A percentile compares a stretch with the other conserved stretches of the same genome.
These are phyloP conservation scores for Talaromyces sp. DNA, from an alignment of 2,329 filamentous ascomycete genomes.

Conservation along the genomic window DNA sequence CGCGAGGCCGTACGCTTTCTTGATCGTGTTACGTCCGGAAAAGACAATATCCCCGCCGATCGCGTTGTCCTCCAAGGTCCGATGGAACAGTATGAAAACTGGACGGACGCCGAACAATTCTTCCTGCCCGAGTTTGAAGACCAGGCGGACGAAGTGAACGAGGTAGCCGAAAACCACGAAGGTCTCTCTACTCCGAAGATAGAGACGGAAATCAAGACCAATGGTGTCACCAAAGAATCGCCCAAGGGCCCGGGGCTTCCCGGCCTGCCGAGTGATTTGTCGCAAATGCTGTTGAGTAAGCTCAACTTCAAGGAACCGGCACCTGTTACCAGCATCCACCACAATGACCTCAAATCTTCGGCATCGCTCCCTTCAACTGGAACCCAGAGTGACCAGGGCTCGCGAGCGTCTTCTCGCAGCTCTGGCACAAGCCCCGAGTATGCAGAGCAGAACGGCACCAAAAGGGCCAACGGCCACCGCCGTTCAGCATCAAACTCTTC, in stretches of 20 bases:
- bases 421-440: slow-evolving; percentile 44
- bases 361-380: slow-evolving; percentile 38
- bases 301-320: slow-evolving; percentile 42
- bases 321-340: slow-evolving; percentile 22
- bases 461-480: slow-evolving; percentile 20
- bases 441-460: slow-evolving; percentile 20
- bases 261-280: slow-evolving; percentile 28
- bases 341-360: slow-evolving; percentile 9
- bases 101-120: slow-evolving; percentile 44
- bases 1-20: slow-evolving; percentile 50
- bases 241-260: slow-evolving; percentile 20
- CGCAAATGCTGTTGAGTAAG: slow-evolving; percentile 45
- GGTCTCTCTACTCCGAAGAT: slow-evolving; percentile 14
- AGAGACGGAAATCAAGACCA: slow-evolving; percentile 15
- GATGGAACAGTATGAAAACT: slow-evolving; percentile 46
- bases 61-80: slow-evolving; percentile 45
- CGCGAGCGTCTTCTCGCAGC: slow-evolving; percentile 41
- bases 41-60: slow-evolving; percentile 39
- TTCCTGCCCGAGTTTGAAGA: slow-evolving; percentile 42
- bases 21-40: slow-evolving; percentile 46
- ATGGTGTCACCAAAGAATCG: slow-evolving; percentile 17
- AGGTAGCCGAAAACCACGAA: slow-evolving; percentile 11
- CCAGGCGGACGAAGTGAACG: slow-evolving; percentile 25
- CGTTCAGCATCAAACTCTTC: slow-evolving; percentile 28
- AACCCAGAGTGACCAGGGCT: slow-evolving; percentile 39